Percentiles rank a stretch among this genome's conserved stretches.
Conservation (phyloP, 2,329 filamentous ascomycete species). For the Cercospora zeae-maydis region DNA sequence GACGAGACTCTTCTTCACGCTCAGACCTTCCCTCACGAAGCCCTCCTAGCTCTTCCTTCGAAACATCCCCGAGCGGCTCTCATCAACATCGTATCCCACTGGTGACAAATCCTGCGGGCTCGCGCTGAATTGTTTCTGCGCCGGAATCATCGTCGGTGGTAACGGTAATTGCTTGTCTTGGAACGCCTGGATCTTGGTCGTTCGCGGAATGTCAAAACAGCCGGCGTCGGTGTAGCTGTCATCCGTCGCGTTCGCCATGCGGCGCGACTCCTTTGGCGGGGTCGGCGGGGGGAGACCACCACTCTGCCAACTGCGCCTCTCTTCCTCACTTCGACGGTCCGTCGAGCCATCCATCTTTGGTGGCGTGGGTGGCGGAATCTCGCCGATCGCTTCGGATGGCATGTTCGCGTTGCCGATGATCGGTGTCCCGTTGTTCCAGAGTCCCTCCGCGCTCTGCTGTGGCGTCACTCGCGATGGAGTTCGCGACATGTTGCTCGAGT, state of each 20-base stretch:
- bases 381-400: slow-evolving; percentile 28
- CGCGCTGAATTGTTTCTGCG: slow-evolving; percentile 21
- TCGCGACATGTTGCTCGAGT: slow-evolving; percentile 51
- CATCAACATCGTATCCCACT: background rate
- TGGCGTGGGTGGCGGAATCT: slow-evolving; percentile 34
- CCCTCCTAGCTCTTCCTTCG: slow-evolving; percentile 1
- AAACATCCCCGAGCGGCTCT: background rate
- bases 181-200: slow-evolving; percentile 17
- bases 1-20: background rate
- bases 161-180: slow-evolving; percentile 31
- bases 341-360: slow-evolving; percentile 31
- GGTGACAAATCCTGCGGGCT: slow-evolving; percentile 22
- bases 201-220: background rate
- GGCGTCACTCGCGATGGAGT: slow-evolving; percentile 28
- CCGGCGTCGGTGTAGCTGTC: slow-evolving; percentile 1
- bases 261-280: slow-evolving; percentile 41
- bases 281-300: slow-evolving; percentile 42
- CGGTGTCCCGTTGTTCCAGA: slow-evolving; percentile 10
- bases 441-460: slow-evolving; percentile 26
- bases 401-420: slow-evolving; percentile 29
- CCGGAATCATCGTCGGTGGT: slow-evolving; percentile 19
- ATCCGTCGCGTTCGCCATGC: slow-evolving; percentile 4
- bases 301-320: slow-evolving; percentile 24
- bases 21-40: background rate
- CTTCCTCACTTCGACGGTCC: slow-evolving; percentile 20